Evolutionary conservation across 1,284 basidiomycete genomes (phyloP).

Genomic region (Ceratobasidium theobromae): DNA sequence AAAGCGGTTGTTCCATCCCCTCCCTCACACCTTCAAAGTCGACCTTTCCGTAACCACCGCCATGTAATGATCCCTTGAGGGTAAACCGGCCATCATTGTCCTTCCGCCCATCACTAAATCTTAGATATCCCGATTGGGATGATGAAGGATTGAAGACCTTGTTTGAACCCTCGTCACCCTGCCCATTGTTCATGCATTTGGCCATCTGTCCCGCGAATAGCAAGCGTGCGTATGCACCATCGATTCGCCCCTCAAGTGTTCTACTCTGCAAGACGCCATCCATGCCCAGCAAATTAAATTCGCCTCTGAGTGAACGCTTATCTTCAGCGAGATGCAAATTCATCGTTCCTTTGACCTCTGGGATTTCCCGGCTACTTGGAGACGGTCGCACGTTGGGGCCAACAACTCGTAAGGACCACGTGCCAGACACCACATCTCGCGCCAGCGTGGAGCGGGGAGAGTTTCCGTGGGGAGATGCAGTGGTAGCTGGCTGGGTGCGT

Average conservation of each 20-base stretch:
- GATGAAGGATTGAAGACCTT: conserved; percentile 9
- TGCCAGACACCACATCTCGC: conserved; percentile 21
- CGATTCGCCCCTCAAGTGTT: conserved; percentile 23
- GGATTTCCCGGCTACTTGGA: background rate
- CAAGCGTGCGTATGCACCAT: conserved; percentile 25
- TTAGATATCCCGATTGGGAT: conserved; percentile 16
- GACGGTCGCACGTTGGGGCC: background rate
- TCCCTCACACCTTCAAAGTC: conserved; percentile 27
- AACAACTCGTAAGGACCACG: conserved; percentile 19
- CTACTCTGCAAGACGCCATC: conserved; percentile 19
- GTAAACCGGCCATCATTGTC: conserved; percentile 1
- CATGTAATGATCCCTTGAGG: conserved; percentile 11
- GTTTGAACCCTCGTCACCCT: background rate
- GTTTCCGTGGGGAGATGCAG: background rate
- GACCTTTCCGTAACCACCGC: conserved; percentile 10
- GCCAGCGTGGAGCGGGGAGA: conserved; percentile 14
- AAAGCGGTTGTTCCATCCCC: conserved; percentile 13
- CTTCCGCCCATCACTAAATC: conserved; percentile 24
- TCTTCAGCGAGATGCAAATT: conserved; percentile 26
- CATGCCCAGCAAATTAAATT: conserved; percentile 27
- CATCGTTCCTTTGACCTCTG: conserved; percentile 3
- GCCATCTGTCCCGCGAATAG: conserved; percentile 24
- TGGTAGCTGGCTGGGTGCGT: background rate
- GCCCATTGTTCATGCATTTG: background rate
- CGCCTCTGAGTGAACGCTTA: conserved; percentile 10